Base-by-base conservation (phyloP, 1,139 yeast genomes). In the Sugiyamaella castrensis region DNA sequence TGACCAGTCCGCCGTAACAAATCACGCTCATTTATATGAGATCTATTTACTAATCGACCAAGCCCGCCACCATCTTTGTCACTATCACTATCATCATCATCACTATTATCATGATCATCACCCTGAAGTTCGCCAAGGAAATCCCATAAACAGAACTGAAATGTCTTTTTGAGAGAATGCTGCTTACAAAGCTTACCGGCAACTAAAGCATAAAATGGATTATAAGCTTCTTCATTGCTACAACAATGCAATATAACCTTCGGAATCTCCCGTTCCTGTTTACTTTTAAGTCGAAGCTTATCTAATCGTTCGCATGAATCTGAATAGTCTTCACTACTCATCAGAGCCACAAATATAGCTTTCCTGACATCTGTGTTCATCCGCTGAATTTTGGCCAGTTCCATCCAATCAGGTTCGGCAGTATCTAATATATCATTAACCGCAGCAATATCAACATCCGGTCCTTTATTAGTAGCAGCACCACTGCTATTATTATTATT, bases 341-440 rank as follows among this genome's bases (percentile, higher is more conserved):
- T 89, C 11, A 94, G 81, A 28, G 96, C 87, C 31, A 94, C 81
- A 62, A 92, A 94, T 11, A 94, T 82, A 1, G 98, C 97, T 53
- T 96, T 78, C 70, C 98, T 81, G 37, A 92, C 79, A 64, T 91
- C 97, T 0, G 98, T 92, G 65, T 94, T 92, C 95, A 94, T 91
- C 56, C 98, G 73, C 63, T 89, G 96, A 39, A 81, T 73, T 58
- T 77, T 79, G 2, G 98, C 98, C 37, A 92, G 72, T 56, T 84
- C 91, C 67, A 84, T 70, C 97, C 97, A 89, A 61, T 91, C 88
- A 2, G 95, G 92, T 55, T 84, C 88, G 0, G 87, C 80, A 30
- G 74, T 71, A 50, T 83, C 94, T 35, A 84, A 68, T 5, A 83
- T 70, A 52, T 81, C 87, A 55, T 73, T 71, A 56, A 79, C 64